Conservation (phyloP, 176 grass and related monocot species). For the Avena atlantica region DNA sequence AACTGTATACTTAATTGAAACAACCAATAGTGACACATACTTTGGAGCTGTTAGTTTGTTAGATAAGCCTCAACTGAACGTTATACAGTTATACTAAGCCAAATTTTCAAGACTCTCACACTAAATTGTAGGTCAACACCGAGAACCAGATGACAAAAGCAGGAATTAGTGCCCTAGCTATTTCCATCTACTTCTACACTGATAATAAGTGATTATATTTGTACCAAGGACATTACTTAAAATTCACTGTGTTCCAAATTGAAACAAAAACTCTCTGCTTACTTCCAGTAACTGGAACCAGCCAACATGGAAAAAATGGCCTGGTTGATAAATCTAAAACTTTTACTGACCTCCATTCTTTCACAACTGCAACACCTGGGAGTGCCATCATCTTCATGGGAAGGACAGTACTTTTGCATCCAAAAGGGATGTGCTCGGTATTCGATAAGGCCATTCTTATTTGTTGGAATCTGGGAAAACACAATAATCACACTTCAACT, state of each 20-base stretch:
- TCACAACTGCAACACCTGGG: constrained; percentile 97
- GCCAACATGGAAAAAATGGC: background rate
- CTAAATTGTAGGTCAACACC: constrained; percentile 5
- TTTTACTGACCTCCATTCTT: constrained; percentile 82
- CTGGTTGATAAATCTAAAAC: constrained; percentile 34
- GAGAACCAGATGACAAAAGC: constrained; percentile 1
- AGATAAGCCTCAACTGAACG: background rate
- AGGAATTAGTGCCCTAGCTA: background rate
- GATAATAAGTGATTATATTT: background rate
- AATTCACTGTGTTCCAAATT: background rate
- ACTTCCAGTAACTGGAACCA: constrained; percentile 13
- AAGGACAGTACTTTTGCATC: constrained; percentile 92
- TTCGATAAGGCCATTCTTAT: constrained; percentile 75
- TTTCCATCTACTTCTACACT: background rate
- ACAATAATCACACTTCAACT: constrained; percentile 23
- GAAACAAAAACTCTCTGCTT: background rate
- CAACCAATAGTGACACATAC: constrained; percentile 3
- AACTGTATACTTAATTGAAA: constrained; percentile 11
- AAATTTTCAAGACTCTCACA: constrained; percentile 9
- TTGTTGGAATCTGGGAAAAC: constrained; percentile 78
- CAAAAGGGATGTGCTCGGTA: constrained; percentile 95
- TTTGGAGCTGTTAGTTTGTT: constrained; percentile 1
- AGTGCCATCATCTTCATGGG: constrained; percentile 87
- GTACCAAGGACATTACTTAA: background rate
- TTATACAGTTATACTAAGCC: background rate